Evolutionary conservation across 179 eudicot species (phyloP), one percentile per base, ranked within the genome.

Genomic region (Beta corolliflora): DNA sequence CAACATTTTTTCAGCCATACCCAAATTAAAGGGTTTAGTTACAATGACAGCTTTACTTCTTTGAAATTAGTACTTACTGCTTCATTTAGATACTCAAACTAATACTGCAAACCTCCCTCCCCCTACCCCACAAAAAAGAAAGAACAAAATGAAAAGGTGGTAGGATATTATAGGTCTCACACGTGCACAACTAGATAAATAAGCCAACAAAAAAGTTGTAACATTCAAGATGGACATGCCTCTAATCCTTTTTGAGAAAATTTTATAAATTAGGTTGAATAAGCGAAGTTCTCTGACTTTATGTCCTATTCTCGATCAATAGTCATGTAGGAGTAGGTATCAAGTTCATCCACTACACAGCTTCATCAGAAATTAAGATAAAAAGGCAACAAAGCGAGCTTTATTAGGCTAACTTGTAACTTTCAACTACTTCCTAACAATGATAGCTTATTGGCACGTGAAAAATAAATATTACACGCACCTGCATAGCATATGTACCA

Each of bases 401-500:
- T 36, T 36, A 36, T 36, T 36, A 36, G 41, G 3, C 41, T 36
- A 36, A 36, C 41, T 36, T 36, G 41, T 36, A 3, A 36, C 3
- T 36, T 36, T 36, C 41, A 36, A 36, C 41, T 36, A 36, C 41
- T 36, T 36, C 41, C 41, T 36, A 36, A 36, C 52, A 65, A 23
- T 65, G 15, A 65, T 31, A 65, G 44, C 69, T 23, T 11, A 65
- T 66, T 19, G 55, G 70, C 19, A 25, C 18, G 31, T 7, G 61
- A 23, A 19, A 11, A n/a, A 54, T 18, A 66, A 48, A 4, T 25
- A 59, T 44, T 58, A 44, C 25, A 44, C 80, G 80, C 69, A 94
- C 99, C 95, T 94, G 97, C 93, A 92, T 86, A 72, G 85, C 77
- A 85, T 91, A 96, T 66, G 90, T 83, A 74, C 84, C 93, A 78